phyloP scores from a whole-genome alignment of 2,329 filamentous ascomycete species.

The Phialemonium atrogriseum region DNA sequence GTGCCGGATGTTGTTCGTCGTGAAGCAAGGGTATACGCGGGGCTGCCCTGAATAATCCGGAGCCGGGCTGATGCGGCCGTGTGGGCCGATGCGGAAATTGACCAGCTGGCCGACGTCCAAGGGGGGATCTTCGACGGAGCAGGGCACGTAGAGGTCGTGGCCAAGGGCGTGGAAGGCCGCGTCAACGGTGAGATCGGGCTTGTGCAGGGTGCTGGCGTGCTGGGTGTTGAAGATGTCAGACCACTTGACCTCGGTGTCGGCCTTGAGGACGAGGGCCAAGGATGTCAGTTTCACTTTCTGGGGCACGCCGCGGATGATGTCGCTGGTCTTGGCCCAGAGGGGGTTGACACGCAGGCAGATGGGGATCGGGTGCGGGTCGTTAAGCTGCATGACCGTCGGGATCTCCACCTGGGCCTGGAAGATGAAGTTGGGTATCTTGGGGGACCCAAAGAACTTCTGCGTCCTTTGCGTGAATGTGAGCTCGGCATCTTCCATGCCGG shows the following conservation, averaged over 20 bases:
- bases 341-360: constrained; percentile 13
- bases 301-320: constrained; percentile 5
- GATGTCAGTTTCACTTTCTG: constrained; percentile 11
- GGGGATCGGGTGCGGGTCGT: constrained; percentile 13
- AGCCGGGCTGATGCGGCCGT: too few species aligned
- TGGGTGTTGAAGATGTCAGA: too few species aligned
- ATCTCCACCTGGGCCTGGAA: constrained; percentile 17
- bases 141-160: too few species aligned
- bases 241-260: constrained; percentile 8
- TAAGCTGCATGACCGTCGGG: constrained; percentile 21
- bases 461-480: constrained; percentile 24
- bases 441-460: constrained; percentile 21
- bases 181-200: too few species aligned
- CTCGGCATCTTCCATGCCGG: constrained; percentile 19
- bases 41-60: too few species aligned
- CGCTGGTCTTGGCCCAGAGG: constrained; percentile 8
- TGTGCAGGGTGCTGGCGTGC: too few species aligned
- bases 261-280: constrained; percentile 10
- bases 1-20: too few species aligned
- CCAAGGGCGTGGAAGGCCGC: too few species aligned
- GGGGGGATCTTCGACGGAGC: too few species aligned
- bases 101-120: too few species aligned
- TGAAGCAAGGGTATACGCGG: too few species aligned
- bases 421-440: constrained; percentile 21
- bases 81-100: too few species aligned